Base-by-base conservation (phyloP, 495 filamentous ascomycete species). In the Hypoxylon perforatum region DNA sequence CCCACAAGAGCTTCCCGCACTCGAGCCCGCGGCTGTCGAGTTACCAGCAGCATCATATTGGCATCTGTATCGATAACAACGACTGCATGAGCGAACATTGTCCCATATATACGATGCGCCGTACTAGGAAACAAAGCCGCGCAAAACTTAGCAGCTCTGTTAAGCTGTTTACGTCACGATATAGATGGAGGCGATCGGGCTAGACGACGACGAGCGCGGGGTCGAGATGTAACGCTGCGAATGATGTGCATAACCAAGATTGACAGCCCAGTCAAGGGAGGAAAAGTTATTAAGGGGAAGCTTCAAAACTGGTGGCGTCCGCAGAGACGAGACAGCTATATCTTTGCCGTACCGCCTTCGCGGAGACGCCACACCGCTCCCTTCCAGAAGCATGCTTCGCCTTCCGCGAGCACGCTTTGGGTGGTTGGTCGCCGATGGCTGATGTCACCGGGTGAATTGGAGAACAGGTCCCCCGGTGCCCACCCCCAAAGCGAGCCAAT, bases 361-460 rank as follows among this genome's bases (percentile, higher is more conserved):
- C 19, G 35, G 22, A 36, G 7, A 49, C 17, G 17, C 39, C 28
- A 8, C 35, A 23, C 46, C 57, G 39, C 23, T 4, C 38, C 33
- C 19, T 58, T 44, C 46, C 38, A 25, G 38, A 56, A 17, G 15
- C 30, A 46, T 42, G 33, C 21, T 21, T 53, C 11, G 14, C 35
- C 22, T 14, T 53, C 30, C 45, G 49, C 33, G 17, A 45, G 19
- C 35, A 41, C n/a, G 17, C 22, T 52, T 38, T 39, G 5, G 36
- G 2, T 22, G 45, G 57, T 51, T 53, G 21, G 53, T n/a, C 41
- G 41, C 7, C 30, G 30, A n/a, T 63, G 47, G 41, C 41, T 30
- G 33, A 46, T 48, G 23, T 21, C 44, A 33, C 59, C 58, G 65
- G 65, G 30, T 68, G 60, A 69, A 64, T 69, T 50, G 42, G 19